These are phyloP conservation scores for Diplodia scrobiculata DNA, from an alignment of 2,329 filamentous ascomycete genomes.

Conservation along the genomic window DNA sequence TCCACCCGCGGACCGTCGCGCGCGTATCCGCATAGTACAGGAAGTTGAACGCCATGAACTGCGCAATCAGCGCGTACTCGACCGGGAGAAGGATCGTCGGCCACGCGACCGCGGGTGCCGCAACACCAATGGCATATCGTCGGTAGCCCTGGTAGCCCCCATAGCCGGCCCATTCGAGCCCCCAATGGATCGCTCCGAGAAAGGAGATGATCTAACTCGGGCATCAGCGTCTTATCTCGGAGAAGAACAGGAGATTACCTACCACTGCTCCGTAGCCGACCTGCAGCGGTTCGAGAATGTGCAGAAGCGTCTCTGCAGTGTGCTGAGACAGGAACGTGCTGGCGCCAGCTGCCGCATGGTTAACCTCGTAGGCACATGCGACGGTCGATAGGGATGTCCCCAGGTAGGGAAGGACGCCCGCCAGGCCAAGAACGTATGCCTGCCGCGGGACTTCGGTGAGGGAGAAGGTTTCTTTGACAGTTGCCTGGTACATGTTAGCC, in stretches of 20 bases:
- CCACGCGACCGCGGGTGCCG: conserved; percentile 82
- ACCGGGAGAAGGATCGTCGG: conserved; percentile 82
- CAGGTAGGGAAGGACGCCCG: conserved; percentile 66
- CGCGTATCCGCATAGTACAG: conserved; percentile 83
- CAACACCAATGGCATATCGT: conserved; percentile 80
- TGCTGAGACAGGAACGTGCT: conserved; percentile 68
- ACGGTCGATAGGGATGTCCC: conserved; percentile 81
- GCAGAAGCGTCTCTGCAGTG: conserved; percentile 70
- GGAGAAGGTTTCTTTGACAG: conserved; percentile 54
- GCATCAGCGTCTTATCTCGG: conserved; percentile 5
- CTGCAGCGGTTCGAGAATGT: conserved; percentile 80
- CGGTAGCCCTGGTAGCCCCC: conserved; percentile 69
- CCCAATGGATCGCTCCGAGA: conserved; percentile 92
- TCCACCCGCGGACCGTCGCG: conserved; percentile 73
- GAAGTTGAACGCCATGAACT: conserved; percentile 81
- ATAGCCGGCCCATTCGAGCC: conserved; percentile 77
- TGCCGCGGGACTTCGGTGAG: conserved; percentile 50
- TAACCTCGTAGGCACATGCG: conserved; percentile 80
- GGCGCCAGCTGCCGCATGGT: conserved; percentile 63
- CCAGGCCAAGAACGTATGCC: conserved; percentile 54
- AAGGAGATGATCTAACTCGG: conserved; percentile 77
- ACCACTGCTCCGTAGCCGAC: conserved; percentile 86
- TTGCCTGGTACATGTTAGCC: conserved; percentile 41
- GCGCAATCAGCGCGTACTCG: conserved; percentile 80
- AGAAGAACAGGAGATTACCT: conserved; percentile 43